Conservation (phyloP, 495 filamentous ascomycete species). For the Penicillium simplicissimum region DNA sequence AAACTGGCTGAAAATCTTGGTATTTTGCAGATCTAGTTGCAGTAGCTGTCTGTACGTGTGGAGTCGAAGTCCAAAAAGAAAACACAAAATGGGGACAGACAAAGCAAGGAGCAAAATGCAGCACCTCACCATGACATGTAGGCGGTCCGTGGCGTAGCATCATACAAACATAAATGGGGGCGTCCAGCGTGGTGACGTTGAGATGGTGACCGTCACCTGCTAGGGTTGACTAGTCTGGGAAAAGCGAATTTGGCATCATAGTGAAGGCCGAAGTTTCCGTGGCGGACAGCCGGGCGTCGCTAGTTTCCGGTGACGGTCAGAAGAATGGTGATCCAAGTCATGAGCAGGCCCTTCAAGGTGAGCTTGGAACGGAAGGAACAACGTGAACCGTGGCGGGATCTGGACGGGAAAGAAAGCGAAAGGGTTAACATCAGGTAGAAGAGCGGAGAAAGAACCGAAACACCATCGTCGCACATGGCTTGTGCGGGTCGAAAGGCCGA, state of each 20-base stretch:
- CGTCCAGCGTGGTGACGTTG: constrained; percentile 9
- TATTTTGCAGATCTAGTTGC: constrained; percentile 16
- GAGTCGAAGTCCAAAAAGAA: not conserved
- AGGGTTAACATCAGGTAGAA: constrained; percentile 21
- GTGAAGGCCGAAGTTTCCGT: not conserved
- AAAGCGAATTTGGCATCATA: constrained; percentile 5
- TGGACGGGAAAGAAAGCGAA: constrained; percentile 11
- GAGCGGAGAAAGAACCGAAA: not conserved
- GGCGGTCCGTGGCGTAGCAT: constrained; percentile 21
- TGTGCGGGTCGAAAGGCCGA: not conserved
- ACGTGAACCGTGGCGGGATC: constrained; percentile 24
- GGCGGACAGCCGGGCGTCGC: not conserved
- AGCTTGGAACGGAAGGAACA: constrained; percentile 24
- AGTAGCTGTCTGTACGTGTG: constrained; percentile 8
- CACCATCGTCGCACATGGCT: not conserved
- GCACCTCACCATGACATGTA: constrained; percentile 12
- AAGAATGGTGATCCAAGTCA: constrained; percentile 5
- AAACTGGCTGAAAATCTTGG: not conserved
- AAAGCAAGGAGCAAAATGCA: not conserved
- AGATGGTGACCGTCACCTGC: not conserved
- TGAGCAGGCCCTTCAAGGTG: constrained; percentile 21
- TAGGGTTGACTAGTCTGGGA: not conserved
- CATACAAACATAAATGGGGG: constrained; percentile 31
- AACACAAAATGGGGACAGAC: not conserved
- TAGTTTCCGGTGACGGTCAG: constrained; percentile 6